Conservation (phyloP, 2,329 filamentous ascomycete species). For the Epichloe sylvatica region DNA sequence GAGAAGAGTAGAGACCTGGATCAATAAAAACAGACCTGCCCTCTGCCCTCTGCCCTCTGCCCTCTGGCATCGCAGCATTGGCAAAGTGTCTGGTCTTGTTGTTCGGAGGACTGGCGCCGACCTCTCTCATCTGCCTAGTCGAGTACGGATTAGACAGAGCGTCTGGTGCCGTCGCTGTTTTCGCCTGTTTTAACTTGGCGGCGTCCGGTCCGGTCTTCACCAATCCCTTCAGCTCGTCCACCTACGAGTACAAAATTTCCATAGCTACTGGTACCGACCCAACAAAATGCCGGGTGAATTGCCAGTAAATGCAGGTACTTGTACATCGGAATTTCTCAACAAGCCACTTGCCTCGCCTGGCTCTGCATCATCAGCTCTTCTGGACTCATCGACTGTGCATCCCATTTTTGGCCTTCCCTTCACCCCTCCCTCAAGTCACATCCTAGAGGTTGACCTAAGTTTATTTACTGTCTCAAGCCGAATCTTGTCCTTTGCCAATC, state of each 20-base stretch:
- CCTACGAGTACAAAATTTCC: not conserved
- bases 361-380: slow-evolving; percentile 1
- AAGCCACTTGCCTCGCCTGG: not conserved
- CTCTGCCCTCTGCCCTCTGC: no score
- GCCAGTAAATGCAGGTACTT: not conserved
- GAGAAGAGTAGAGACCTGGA: no score
- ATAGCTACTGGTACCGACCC: not conserved
- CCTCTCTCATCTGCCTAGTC: no score
- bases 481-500: not conserved
- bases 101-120: no score
- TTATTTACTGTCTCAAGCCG: not conserved
- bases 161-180: no score
- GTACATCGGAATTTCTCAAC: not conserved
- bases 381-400: not conserved
- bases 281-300: not conserved
- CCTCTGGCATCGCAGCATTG: no score
- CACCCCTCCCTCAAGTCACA: not conserved
- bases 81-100: no score
- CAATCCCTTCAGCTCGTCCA: not conserved
- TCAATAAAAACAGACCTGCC: no score
- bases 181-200: not conserved
- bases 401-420: not conserved
- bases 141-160: no score
- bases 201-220: not conserved
- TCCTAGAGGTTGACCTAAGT: not conserved